Percentiles rank a stretch among this genome's conserved stretches.
Evolutionary conservation across 495 filamentous ascomycete genomes (phyloP).

Genomic region (Hypomontagnella monticulosa): DNA sequence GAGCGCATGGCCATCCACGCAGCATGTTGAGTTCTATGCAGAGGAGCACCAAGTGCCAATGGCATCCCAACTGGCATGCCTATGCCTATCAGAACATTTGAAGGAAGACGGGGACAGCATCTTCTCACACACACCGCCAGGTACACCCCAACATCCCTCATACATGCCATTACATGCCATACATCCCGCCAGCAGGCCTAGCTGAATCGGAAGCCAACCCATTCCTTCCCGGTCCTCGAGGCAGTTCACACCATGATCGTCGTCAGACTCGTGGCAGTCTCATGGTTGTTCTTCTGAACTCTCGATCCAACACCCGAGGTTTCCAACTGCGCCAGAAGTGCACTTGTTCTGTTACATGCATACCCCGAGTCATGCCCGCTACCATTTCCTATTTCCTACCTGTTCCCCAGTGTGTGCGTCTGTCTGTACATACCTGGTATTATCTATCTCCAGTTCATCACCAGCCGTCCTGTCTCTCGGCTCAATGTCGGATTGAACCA

Average conservation of each 20-base stretch:
- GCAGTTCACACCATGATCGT: conserved; percentile 32
- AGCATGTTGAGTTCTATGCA: conserved; percentile 23
- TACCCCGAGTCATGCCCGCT: conserved; percentile 23
- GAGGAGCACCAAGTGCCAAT: conserved; percentile 1
- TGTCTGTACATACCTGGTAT: not conserved
- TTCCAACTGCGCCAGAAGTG: conserved; percentile 10
- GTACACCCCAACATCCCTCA: conserved; percentile 15
- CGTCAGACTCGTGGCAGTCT: conserved; percentile 39
- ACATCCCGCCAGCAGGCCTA: conserved; percentile 9
- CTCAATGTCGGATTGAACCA: conserved; percentile 36
- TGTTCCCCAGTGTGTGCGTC: too few relatives aligned
- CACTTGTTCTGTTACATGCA: conserved; percentile 13
- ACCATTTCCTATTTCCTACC: not conserved
- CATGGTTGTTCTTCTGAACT: conserved; percentile 23
- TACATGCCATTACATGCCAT: not conserved
- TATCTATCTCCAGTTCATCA: conserved; percentile 19
- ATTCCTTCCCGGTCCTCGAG: conserved; percentile 25
- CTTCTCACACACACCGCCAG: conserved; percentile 32
- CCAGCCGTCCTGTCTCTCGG: conserved; percentile 20
- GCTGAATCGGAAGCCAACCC: conserved; percentile 39
- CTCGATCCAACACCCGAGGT: conserved; percentile 24
- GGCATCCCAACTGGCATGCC: conserved; percentile 19
- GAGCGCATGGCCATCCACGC: conserved; percentile 39
- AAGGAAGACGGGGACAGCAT: conserved; percentile 21
- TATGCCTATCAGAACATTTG: conserved; percentile 14